Conservation (phyloP, 2,329 filamentous ascomycete genomes). For the Paracamarosporium sp. region DNA sequence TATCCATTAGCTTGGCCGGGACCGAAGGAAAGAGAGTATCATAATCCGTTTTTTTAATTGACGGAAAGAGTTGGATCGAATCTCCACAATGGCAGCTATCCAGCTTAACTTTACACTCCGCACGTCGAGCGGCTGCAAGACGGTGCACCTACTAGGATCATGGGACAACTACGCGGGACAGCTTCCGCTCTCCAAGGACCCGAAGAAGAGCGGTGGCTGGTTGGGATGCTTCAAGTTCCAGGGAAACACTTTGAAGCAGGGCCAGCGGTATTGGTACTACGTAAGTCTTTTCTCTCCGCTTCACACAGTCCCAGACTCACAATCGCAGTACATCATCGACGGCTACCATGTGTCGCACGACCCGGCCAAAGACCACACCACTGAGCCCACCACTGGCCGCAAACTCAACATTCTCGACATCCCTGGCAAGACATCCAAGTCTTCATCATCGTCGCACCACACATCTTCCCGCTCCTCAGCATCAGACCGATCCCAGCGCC, state of each 20-base stretch:
- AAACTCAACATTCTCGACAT: constrained; percentile 98
- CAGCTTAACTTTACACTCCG: constrained; percentile 96
- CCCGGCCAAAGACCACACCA: constrained; percentile 84
- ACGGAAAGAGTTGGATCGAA: constrained; percentile 30
- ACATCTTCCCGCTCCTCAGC: constrained; percentile 55
- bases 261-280: constrained; percentile 99
- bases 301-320: constrained; percentile 4
- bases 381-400: constrained; percentile 95
- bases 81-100: constrained; percentile 76
- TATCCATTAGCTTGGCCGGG: constrained; percentile 47
- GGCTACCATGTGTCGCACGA: constrained; percentile 98
- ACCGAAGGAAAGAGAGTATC: constrained; percentile 33
- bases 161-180: constrained; percentile 98
- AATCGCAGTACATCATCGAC: constrained; percentile 84
- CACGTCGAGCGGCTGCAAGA: constrained; percentile 95
- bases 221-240: constrained; percentile 97
- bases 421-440: constrained; percentile 60
- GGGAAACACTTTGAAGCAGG: constrained; percentile 81
- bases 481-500: constrained; percentile 55
- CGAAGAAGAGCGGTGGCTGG: constrained; percentile 89
- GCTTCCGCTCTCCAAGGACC: constrained; percentile 91
- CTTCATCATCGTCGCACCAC: constrained; percentile 40
- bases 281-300: constrained; percentile 43
- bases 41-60: constrained; percentile 21
- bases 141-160: constrained; percentile 94